Conservation (phyloP, 1,284 basidiomycete genomes). For the Tremellales sp. region DNA sequence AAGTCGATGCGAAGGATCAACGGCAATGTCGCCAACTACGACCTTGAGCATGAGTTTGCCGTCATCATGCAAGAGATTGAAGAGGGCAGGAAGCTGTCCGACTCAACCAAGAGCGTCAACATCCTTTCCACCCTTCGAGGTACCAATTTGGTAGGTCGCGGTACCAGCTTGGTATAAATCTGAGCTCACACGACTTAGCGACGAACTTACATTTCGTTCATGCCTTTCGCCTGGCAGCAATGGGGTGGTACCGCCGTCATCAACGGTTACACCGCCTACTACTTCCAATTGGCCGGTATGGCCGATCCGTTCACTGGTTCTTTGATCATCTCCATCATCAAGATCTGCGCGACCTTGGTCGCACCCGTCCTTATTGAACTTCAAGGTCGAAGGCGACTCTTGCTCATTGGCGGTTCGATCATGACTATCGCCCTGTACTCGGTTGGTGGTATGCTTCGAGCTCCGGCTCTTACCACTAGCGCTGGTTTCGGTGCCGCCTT, state of each 20-base stretch:
- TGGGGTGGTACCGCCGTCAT: constrained; percentile 14
- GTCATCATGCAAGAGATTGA: constrained; percentile 9
- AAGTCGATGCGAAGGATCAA: constrained; percentile 7
- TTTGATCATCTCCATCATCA: not conserved
- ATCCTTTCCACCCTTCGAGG: not conserved
- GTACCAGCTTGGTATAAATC: not conserved
- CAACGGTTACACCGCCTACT: constrained; percentile 15
- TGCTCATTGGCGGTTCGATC: not conserved
- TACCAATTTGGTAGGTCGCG: constrained; percentile 1
- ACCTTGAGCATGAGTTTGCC: constrained; percentile 11
- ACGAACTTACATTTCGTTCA: constrained; percentile 14
- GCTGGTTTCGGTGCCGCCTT: not conserved
- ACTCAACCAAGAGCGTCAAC: not conserved
- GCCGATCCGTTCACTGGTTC: constrained; percentile 5
- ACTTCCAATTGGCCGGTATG: constrained; percentile 14
- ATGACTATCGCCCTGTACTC: not conserved
- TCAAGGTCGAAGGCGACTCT: not conserved
- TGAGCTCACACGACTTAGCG: not conserved
- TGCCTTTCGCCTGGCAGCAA: constrained; percentile 9
- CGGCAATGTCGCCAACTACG: constrained; percentile 11
- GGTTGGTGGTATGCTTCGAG: not conserved
- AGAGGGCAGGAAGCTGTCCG: not conserved
- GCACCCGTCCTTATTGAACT: not conserved
- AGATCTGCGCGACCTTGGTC: not conserved
- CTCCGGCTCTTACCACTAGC: not conserved